Evolutionary conservation across 345 rosid genomes (phyloP), one percentile per base, ranked within the genome.

Genomic region (Carallia pectinifolia): DNA sequence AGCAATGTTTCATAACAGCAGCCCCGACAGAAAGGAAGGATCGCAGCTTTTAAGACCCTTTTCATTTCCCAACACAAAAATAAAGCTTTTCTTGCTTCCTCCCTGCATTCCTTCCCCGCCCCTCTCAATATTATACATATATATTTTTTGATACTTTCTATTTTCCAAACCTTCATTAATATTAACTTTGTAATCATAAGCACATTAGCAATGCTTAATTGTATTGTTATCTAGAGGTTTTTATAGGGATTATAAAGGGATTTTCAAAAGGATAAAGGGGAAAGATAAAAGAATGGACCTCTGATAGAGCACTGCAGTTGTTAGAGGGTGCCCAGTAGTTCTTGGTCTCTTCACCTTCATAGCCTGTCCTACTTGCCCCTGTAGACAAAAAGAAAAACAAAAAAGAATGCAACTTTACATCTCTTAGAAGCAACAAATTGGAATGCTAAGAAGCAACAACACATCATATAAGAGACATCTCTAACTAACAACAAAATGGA

Each of bases 1-100:
- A 71, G 78, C 77, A 44, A 75, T 23, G 80, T 75, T 80, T 84
- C 82, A 78, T 71, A 74, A 67, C 85, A 82, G 86, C 88, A 79
- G 83, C 75, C 89, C 97, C 97, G 98, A 89, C 98, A 93, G 85
- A 88, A 89, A 81, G 95, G 93, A 90, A 74, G 86, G 79, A 83
- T 72, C 68, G 89, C 98, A 89, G 93, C 92, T 82, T 87, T 89
- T 82, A 64, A 71, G 12, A 71, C 76, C 71, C 77, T 73, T 82
- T 75, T 64, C 90, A 76, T 80, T 86, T 85, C 87, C 97, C 95
- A 80, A 88, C 87, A 82, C 23, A 69, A 44, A 44, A 44, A 78
- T 66, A 66, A 72, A 71, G 65, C 65, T 77, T 63, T 78, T 80
- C 68, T 80, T 77, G 30, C 68, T 74, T 79, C 65, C 65, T 31